Evolutionary conservation across 2,329 filamentous ascomycete genomes (phyloP).

Genomic region (Tolypocladium endophyticum): DNA sequence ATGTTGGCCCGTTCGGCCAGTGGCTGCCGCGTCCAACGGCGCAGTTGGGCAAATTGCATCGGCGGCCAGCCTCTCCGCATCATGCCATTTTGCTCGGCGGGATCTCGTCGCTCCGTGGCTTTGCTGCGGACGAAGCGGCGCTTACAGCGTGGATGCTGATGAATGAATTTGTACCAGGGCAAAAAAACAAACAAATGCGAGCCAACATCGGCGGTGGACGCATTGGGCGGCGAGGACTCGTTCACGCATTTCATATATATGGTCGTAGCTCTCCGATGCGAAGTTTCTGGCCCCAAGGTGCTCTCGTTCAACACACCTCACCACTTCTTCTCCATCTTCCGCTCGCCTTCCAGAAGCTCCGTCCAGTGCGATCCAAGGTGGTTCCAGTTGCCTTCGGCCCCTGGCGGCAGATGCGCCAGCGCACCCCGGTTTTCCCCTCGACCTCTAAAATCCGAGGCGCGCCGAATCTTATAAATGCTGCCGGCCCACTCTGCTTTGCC

Average conservation of each 20-base stretch:
- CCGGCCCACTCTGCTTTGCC: background rate
- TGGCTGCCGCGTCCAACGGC: background rate
- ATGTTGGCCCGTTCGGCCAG: background rate
- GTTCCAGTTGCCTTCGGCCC: too few species aligned
- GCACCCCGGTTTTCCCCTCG: background rate
- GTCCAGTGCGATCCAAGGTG: background rate
- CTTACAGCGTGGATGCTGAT: background rate
- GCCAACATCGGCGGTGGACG: too few species aligned
- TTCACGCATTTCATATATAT: background rate
- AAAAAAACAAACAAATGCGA: too few species aligned
- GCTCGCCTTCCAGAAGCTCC: background rate
- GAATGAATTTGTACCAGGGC: background rate
- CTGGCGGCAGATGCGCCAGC: background rate
- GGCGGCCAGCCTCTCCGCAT: background rate
- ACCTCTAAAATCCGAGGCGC: background rate
- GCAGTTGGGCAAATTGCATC: background rate
- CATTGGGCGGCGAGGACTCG: too few species aligned
- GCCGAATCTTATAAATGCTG: background rate
- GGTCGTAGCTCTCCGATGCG: background rate
- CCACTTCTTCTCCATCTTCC: background rate
- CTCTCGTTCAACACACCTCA: background rate
- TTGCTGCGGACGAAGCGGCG: background rate
- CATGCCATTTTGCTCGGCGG: constrained; percentile 2
- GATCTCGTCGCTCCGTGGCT: background rate
- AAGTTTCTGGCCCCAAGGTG: background rate